Evolutionary conservation across 1,284 basidiomycete species (phyloP).

Genomic region (Ceratobasidium sp.): DNA sequence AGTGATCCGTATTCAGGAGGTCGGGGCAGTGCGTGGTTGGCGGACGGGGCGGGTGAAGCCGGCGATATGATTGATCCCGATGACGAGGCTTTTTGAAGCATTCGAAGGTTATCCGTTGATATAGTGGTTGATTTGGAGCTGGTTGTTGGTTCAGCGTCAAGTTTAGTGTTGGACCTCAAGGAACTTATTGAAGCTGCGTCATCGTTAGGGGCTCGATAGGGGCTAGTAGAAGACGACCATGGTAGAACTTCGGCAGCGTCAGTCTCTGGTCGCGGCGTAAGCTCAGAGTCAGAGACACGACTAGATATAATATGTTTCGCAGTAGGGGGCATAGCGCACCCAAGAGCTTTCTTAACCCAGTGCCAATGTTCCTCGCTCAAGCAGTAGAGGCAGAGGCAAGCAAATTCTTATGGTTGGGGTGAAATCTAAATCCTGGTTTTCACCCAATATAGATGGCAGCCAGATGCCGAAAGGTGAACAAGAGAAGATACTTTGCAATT

Average conservation of each 20-base stretch:
- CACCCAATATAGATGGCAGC: no score
- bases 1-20: slow-evolving; percentile 27
- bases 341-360: no score
- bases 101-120: slow-evolving; percentile 3
- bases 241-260: slow-evolving; percentile 16
- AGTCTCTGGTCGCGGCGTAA: slow-evolving; percentile 33
- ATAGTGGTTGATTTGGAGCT: not conserved
- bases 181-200: slow-evolving; percentile 11
- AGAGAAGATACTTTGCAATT: no score
- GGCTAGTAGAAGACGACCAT: slow-evolving; percentile 7
- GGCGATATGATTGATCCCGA: slow-evolving; percentile 27
- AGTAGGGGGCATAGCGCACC: not conserved
- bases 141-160: not conserved
- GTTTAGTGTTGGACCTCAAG: not conserved
- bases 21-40: slow-evolving; percentile 5
- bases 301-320: not conserved
- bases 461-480: no score
- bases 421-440: no score
- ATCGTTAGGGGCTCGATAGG: not conserved
- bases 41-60: slow-evolving; percentile 13
- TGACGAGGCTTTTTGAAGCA: not conserved
- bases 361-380: no score
- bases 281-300: slow-evolving; percentile 27
- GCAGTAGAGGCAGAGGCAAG: no score
- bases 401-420: no score